Evolutionary conservation across 176 grass and related monocot genomes (phyloP), one percentile per base, ranked within the genome.

Genomic region (Zizania latifolia): DNA sequence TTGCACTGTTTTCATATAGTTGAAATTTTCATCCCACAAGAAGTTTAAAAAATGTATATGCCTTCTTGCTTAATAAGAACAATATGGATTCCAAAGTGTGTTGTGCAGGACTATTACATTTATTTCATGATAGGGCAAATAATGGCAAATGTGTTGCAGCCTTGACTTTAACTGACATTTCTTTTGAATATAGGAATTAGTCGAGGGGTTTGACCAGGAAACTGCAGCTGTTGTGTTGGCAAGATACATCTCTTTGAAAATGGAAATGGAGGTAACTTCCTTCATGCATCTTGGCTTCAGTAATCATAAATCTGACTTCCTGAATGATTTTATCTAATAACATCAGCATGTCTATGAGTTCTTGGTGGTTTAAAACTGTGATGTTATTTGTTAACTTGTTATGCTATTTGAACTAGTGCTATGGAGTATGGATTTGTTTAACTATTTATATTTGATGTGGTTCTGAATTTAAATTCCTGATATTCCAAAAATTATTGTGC

Each of bases 201-300:
- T 99, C 14, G 86, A 92, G 88, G 95, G 95, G 36, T 99, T 99
- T 80, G 95, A 99, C 79, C 95, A 99, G 81, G 95, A 99, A 80
- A 84, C 95, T 76, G 92, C 95, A 46, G 95, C 95, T 79, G 92
- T 99, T 43, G 85, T 94, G 28, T 88, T 99, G 82, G 89, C 89
- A 61, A 92, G 95, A 94, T 99, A 94, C 60, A 86, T 99, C 63
- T 99, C 95, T 15, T 88, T 99, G 85, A 99, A 99, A 91, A 99
- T 99, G 95, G 95, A 99, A 78, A 90, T 86, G 87, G 95, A 99
- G 92, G 95, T 94, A 87, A 86, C 58, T 56, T 64, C 48, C 38
- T 82, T 32, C 28, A 16, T 78, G 23, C 38, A 39, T 59, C 62
- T 24, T 39, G 11, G 62, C 26, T 23, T 3, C 10, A 51, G 17